Evolutionary conservation across 2,329 filamentous ascomycete species (phyloP), one percentile per base, ranked within the genome.

Genomic region (Penicillium verrucosum): DNA sequence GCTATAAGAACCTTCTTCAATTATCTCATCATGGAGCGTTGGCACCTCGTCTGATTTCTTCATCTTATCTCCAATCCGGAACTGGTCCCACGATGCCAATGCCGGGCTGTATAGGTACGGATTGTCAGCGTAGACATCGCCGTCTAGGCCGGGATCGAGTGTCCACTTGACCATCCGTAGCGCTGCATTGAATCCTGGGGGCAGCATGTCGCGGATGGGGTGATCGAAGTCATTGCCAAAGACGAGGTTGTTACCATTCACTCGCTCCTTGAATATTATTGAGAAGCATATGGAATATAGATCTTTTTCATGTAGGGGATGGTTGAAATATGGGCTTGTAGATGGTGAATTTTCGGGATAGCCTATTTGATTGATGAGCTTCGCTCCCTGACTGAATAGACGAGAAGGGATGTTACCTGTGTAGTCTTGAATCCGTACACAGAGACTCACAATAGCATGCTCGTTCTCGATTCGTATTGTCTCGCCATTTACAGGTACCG

Each of bases 211-310:
- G 30, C 91, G 85, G 65, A 99, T 94, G 0, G 94, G 90, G 49
- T 89, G 85, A 69, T 96, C 92, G 71, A 97, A 97, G 78, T 97
- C 92, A 73, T 97, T 97, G 41, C 93, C 94, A 66, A 96, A 96
- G 52, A 97, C 86, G 3, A 99, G 80, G 60, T 95, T 86, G 27
- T 83, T 75, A 43, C 85, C 91, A 3, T 81, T 80, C 55, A 96
- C 85, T 36, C 74, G 74, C 30, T 77, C 66, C 66, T 89, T 90
- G n/a, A 89, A 90, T 0, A 83, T 85, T 73, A 97, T 90, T 44
- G 84, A 82, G 70, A 96, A 88, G 32, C 85, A 82, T 66, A 97
- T 91, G 66, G 87, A 90, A 79, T 97, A 97, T 70, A 91, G 89
- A 74, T 97, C 92, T 60, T 81, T 78, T 23, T 77, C 78, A 71